phyloP scores from a whole-genome alignment of 2,329 filamentous ascomycete genomes.

The Diaporthe helianthi region DNA sequence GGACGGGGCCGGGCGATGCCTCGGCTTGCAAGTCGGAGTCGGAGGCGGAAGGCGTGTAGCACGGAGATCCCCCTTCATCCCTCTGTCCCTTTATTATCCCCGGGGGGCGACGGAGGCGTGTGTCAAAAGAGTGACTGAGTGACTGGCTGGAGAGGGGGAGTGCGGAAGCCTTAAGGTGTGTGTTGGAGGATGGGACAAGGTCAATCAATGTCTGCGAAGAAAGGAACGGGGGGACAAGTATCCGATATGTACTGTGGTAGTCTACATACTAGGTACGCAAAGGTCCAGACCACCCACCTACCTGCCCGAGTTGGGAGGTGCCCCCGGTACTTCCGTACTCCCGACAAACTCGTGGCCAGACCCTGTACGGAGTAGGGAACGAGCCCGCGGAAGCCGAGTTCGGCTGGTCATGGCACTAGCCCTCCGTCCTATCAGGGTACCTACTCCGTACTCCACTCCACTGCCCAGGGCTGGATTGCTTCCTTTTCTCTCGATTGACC shows the following conservation, averaged over 20 bases:
- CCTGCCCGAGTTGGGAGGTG: background rate
- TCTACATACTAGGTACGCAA: background rate
- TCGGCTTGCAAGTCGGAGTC: background rate
- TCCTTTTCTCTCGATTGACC: background rate
- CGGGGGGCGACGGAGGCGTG: too few relatives aligned
- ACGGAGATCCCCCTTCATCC: background rate
- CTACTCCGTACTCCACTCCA: too few relatives aligned
- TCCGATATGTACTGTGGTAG: background rate
- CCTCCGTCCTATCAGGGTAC: too few relatives aligned
- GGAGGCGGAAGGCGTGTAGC: background rate
- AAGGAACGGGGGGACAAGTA: background rate
- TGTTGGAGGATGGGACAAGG: background rate
- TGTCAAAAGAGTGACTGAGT: too few relatives aligned
- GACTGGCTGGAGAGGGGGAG: background rate
- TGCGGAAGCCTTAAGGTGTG: too few relatives aligned
- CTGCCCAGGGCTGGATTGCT: background rate
- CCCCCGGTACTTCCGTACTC: background rate
- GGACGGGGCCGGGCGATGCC: background rate
- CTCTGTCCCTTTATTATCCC: too few relatives aligned
- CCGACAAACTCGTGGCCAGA: too few relatives aligned
- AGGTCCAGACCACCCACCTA: background rate
- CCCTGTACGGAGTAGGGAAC: too few relatives aligned
- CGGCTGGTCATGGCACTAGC: background rate
- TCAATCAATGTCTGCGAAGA: background rate
- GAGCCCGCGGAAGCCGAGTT: constrained; percentile 1